A percentile compares a stretch with the other conserved stretches of the same genome.
Evolutionary conservation across 2,329 filamentous ascomycete genomes (phyloP).

Genomic region (Didymella glomerata): DNA sequence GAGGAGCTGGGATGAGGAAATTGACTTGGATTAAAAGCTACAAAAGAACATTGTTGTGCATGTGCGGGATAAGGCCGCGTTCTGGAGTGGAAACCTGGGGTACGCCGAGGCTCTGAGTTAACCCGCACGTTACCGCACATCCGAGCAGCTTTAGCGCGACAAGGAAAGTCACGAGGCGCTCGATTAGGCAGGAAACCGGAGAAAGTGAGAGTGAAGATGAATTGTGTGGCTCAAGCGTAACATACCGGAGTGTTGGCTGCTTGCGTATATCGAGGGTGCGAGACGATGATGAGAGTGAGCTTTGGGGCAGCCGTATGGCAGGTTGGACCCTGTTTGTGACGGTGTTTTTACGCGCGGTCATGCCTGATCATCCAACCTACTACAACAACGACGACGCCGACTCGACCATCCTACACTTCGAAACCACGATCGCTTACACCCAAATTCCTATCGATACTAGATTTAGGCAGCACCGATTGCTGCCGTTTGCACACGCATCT

Average conservation of each 20-base stretch:
- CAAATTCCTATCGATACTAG: background rate
- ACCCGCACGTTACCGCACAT: constrained; percentile 37
- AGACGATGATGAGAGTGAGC: background rate
- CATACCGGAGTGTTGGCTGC: constrained; percentile 4
- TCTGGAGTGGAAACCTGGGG: constrained; percentile 22
- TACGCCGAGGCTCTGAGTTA: constrained; percentile 37
- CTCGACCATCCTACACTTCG: constrained; percentile 5
- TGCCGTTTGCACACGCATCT: constrained; percentile 17
- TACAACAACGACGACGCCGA: constrained; percentile 9
- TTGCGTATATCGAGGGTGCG: constrained; percentile 4
- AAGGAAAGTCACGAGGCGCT: constrained; percentile 15
- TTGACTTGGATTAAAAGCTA: constrained; percentile 25
- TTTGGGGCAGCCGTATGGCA: background rate
- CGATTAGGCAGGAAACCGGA: constrained; percentile 8
- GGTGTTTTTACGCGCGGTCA: constrained; percentile 18
- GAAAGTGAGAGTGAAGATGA: background rate
- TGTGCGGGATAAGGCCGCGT: constrained; percentile 20
- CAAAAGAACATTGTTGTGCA: constrained; percentile 29
- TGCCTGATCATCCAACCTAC: constrained; percentile 4
- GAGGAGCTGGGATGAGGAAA: constrained; percentile 21
- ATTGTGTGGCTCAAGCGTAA: background rate
- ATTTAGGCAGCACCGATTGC: background rate
- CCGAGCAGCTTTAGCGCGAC: constrained; percentile 19
- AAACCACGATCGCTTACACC: background rate
- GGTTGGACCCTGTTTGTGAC: constrained; percentile 16